Conservation (phyloP, 768 basidiomycete species). For the Clathrus columnatus region DNA sequence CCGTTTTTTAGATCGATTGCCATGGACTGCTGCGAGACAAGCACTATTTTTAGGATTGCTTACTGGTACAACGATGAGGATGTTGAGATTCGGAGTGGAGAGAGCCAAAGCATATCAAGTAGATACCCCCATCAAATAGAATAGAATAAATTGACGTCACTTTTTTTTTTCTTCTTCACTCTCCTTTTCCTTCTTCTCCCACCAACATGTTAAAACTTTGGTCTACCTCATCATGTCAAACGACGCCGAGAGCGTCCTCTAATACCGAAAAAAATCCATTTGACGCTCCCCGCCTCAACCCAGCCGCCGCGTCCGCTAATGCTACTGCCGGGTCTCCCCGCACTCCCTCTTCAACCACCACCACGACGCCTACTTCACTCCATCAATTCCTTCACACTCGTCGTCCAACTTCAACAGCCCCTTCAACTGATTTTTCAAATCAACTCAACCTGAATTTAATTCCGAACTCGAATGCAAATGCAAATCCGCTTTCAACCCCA, state of each 20-base stretch:
- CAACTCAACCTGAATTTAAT: not conserved
- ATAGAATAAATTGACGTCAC: constrained; percentile 4
- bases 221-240: constrained; percentile 40
- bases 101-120: constrained; percentile 21
- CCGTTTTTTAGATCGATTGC: constrained; percentile 51
- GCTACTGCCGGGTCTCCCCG: constrained; percentile 18
- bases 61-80: constrained; percentile 46
- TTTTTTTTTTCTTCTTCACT: not conserved
- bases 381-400: constrained; percentile 13
- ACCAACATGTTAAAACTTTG: constrained; percentile 60
- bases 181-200: constrained; percentile 12
- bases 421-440: not conserved
- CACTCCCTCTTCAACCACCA: constrained; percentile 2
- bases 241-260: constrained; percentile 47
- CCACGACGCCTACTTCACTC: constrained; percentile 9
- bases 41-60: constrained; percentile 46
- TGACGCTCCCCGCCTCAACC: constrained; percentile 35
- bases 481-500: constrained; percentile 27
- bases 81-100: constrained; percentile 32
- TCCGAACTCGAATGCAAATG: constrained; percentile 1
- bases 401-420: constrained; percentile 9
- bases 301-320: constrained; percentile 18
- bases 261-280: constrained; percentile 55
- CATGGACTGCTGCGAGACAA: constrained; percentile 39
- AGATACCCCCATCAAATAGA: constrained; percentile 6